phyloP scores from a whole-genome alignment of 139 green algal species.

The Zygnema circumcarinatum region DNA sequence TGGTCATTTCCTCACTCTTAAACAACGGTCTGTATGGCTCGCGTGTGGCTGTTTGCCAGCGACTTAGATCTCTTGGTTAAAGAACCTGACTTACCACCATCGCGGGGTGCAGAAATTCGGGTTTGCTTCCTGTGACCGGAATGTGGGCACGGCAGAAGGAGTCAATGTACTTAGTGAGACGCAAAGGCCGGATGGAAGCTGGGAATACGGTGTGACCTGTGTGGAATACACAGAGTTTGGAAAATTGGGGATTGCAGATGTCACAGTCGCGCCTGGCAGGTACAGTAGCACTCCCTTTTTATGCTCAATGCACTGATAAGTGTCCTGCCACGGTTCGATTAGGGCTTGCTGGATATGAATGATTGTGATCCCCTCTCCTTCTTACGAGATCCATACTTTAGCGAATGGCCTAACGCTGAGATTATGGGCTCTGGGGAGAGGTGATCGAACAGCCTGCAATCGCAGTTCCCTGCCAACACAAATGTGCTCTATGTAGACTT shows the following conservation, averaged over 20 bases:
- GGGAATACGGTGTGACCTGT: conserved; percentile 87
- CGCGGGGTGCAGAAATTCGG: conserved; percentile 79
- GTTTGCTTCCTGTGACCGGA: conserved; percentile 93
- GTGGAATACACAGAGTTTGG: conserved; percentile 99
- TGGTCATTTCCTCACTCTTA: too few relatives aligned
- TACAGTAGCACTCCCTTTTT: conserved; percentile 12
- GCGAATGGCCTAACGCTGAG: too few relatives aligned
- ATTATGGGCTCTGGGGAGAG: too few relatives aligned
- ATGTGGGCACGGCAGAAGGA: conserved; percentile 90
- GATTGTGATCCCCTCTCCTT: too few relatives aligned
- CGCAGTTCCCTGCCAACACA: conserved; percentile 94
- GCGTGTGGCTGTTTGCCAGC: too few relatives aligned
- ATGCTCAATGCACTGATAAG: conserved; percentile 14
- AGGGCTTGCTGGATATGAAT: too few relatives aligned
- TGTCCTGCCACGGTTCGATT: too few relatives aligned
- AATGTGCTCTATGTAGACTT: conserved; percentile 95
- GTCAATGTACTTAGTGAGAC: conserved; percentile 91
- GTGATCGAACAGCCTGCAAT: conserved; percentile 14
- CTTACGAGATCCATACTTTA: too few relatives aligned
- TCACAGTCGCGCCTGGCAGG: conserved; percentile 46
- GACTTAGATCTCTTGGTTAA: too few relatives aligned
- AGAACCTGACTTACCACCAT: too few relatives aligned
- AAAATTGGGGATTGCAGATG: conserved; percentile 83
- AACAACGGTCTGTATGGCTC: too few relatives aligned
- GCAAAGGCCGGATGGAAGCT: conserved; percentile 27